Percentiles rank a stretch among this genome's conserved stretches.
Conservation (phyloP, 345 rosid genomes). For the Bruguiera parviflora region DNA sequence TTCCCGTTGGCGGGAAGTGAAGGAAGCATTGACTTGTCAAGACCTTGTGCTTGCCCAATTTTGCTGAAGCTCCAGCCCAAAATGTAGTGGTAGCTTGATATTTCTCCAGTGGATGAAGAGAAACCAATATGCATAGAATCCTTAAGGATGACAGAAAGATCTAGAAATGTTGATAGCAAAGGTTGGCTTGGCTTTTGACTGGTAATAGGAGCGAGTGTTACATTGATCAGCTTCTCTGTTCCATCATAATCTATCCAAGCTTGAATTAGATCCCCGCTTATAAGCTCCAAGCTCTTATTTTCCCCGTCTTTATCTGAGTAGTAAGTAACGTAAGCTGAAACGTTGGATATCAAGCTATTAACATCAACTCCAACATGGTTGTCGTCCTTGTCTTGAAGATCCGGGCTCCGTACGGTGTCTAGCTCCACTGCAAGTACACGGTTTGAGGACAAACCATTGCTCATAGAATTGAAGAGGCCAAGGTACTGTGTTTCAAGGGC, state of each 20-base stretch:
- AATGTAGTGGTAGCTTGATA: conserved; percentile 3
- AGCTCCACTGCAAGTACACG: conserved; percentile 19
- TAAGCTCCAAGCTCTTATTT: conserved; percentile 3
- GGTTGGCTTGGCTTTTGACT: background rate
- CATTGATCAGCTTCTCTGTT: background rate
- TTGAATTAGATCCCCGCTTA: conserved; percentile 4
- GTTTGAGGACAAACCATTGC: conserved; percentile 1
- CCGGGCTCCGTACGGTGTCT: conserved; percentile 5
- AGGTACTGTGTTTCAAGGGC: conserved; percentile 10
- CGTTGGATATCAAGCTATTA: conserved; percentile 9
- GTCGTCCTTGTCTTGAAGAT: conserved; percentile 4
- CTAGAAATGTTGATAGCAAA: background rate
- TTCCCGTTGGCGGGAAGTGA: background rate
- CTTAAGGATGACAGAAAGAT: background rate
- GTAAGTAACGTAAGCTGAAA: conserved; percentile 2
- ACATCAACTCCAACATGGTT: conserved; percentile 20
- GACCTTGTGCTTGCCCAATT: background rate
- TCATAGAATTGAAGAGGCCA: conserved; percentile 14
- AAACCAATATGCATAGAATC: conserved; percentile 14
- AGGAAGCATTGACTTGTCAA: conserved; percentile 6
- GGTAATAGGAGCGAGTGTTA: conserved; percentile 3
- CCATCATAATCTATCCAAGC: conserved; percentile 1
- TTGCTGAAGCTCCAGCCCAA: conserved; percentile 14
- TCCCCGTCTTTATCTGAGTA: background rate
- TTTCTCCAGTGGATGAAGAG: conserved; percentile 8